These are phyloP conservation scores for Tuber aestivum DNA, from an alignment of 495 filamentous ascomycete species.

Conservation along the genomic window DNA sequence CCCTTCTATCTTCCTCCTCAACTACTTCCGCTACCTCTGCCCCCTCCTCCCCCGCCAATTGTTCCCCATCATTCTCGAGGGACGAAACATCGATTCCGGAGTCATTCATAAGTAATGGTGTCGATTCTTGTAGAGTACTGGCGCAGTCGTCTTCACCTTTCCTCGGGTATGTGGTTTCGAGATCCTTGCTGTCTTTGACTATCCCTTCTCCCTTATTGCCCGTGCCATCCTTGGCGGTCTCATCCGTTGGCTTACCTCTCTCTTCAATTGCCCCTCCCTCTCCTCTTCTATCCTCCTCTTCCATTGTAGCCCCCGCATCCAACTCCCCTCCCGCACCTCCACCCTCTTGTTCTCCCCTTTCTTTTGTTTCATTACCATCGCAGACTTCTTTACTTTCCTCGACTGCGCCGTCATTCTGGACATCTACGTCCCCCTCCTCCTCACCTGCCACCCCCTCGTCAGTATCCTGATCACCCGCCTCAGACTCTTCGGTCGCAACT, in stretches of 20 bases:
- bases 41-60: not conserved
- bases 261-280: not conserved
- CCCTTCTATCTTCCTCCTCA: too few relatives aligned
- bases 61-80: not conserved
- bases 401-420: conserved; percentile 15
- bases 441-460: conserved; percentile 14
- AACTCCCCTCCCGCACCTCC: not conserved
- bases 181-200: not conserved
- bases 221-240: not conserved
- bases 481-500: too few relatives aligned
- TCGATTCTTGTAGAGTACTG: not conserved
- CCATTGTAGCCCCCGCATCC: not conserved
- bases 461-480: conserved; percentile 5
- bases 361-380: conserved; percentile 17
- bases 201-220: not conserved
- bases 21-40: not conserved
- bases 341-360: conserved; percentile 5
- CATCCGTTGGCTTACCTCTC: not conserved
- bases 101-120: conserved; percentile 11
- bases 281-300: not conserved
- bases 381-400: conserved; percentile 17
- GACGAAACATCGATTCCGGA: conserved; percentile 1
- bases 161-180: not conserved
- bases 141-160: not conserved
- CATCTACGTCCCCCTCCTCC: conserved; percentile 16